Percentiles rank a stretch among this genome's conserved stretches.
These are phyloP conservation scores for Trichopus zeylanicus DNA, from an alignment of 116 monocot species.

Conservation along the genomic window DNA sequence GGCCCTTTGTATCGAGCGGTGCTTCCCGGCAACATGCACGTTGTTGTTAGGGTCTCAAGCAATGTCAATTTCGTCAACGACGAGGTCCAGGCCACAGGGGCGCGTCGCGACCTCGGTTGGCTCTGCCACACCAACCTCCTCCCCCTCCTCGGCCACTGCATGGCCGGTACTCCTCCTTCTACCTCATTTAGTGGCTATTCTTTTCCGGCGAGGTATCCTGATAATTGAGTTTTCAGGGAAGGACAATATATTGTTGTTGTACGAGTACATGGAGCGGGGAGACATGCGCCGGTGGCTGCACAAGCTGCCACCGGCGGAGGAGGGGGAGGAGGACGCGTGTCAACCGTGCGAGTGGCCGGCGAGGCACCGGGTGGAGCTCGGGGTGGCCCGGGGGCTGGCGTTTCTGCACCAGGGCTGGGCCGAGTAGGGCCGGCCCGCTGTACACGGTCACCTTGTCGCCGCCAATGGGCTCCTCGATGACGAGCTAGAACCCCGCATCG, in stretches of 20 bases:
- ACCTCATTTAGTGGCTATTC: neutral
- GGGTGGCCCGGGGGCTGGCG: conserved; percentile 64
- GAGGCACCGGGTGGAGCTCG: conserved; percentile 60
- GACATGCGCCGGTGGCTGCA: conserved; percentile 88
- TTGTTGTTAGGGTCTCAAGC: conserved; percentile 58
- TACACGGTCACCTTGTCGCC: conserved; percentile 58
- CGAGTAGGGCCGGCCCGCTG: conserved; percentile 37
- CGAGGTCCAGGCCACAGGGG: conserved; percentile 20
- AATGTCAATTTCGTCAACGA: neutral
- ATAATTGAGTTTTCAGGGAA: conserved; percentile 18
- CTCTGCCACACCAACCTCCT: conserved; percentile 73
- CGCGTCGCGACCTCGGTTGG: conserved; percentile 35
- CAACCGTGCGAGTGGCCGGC: conserved; percentile 56
- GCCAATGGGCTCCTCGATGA: conserved; percentile 66
- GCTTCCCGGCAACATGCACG: conserved; percentile 69
- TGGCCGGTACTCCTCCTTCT: conserved; percentile 34
- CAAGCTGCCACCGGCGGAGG: conserved; percentile 52
- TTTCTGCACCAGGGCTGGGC: conserved; percentile 90
- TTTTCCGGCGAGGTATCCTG: neutral
- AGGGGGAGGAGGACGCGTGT: conserved; percentile 28
- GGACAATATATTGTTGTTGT: conserved; percentile 56
- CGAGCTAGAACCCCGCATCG: conserved; percentile 55
- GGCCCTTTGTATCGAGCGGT: conserved; percentile 68
- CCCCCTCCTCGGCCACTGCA: conserved; percentile 81
- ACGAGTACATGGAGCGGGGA: conserved; percentile 88